These are phyloP conservation scores for Phialocephala sp. DNA, from an alignment of 2,329 filamentous ascomycete genomes.

Conservation along the genomic window DNA sequence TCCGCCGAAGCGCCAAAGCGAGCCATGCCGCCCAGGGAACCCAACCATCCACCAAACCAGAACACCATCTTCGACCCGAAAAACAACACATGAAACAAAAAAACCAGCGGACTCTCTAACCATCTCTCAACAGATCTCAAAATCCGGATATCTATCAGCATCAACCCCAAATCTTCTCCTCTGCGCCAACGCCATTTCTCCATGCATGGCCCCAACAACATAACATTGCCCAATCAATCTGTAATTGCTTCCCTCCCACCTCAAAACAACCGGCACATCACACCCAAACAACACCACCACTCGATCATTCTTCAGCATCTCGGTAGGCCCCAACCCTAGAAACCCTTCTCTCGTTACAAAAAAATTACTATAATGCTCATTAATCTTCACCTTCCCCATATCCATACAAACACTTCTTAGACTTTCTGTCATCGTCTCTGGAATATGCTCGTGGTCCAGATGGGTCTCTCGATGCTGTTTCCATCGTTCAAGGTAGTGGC, in stretches of 20 bases:
- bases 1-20: background rate
- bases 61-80: background rate
- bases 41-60: background rate
- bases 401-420: background rate
- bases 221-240: constrained; percentile 6
- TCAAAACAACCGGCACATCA: constrained; percentile 14
- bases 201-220: constrained; percentile 6
- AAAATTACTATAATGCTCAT: constrained; percentile 13
- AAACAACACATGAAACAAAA: background rate
- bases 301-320: background rate
- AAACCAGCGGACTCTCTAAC: background rate
- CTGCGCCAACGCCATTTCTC: background rate
- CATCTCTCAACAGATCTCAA: constrained; percentile 8
- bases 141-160: background rate
- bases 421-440: background rate
- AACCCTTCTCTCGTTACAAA: constrained; percentile 8
- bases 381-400: background rate
- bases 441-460: background rate
- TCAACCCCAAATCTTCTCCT: background rate
- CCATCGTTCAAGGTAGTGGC: background rate
- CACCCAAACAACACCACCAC: constrained; percentile 10
- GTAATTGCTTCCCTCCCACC: background rate
- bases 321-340: constrained; percentile 8
- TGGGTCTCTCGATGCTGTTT: background rate
- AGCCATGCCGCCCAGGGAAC: background rate